Evolutionary conservation across 257 asterid species (phyloP).

Genomic region (Jacaranda mimosifolia): DNA sequence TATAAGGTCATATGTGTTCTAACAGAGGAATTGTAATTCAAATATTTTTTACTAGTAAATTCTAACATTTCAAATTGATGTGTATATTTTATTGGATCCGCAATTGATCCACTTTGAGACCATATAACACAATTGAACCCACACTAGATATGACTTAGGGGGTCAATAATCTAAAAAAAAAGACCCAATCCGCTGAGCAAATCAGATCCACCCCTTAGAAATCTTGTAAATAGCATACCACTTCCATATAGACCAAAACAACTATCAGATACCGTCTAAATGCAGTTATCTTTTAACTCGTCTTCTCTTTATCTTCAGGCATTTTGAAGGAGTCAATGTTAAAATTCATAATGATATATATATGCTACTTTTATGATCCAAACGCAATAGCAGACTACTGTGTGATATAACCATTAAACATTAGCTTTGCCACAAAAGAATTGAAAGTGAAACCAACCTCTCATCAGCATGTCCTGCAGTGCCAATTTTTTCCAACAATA

Average conservation of each 20-base stretch:
- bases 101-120: neutral
- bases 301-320: constrained; percentile 27
- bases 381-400: constrained; percentile 19
- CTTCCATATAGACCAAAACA: constrained; percentile 1
- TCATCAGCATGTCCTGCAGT: constrained; percentile 55
- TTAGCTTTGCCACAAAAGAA: neutral
- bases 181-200: neutral
- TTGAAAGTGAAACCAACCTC: constrained; percentile 56
- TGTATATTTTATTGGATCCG: neutral
- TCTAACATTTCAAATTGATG: neutral
- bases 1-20: constrained; percentile 10
- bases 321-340: constrained; percentile 21
- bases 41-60: neutral
- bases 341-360: constrained; percentile 3
- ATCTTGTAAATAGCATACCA: constrained; percentile 3
- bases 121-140: neutral
- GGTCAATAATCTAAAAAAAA: neutral
- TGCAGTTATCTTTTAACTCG: constrained; percentile 8
- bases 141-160: neutral
- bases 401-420: neutral
- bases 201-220: neutral
- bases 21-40: neutral
- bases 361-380: constrained; percentile 13
- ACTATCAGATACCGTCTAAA: neutral
- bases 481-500: constrained; percentile 67